Evolutionary conservation across 768 basidiomycete species (phyloP), one percentile per base, ranked within the genome.

Genomic region (Lactarius trivialis): DNA sequence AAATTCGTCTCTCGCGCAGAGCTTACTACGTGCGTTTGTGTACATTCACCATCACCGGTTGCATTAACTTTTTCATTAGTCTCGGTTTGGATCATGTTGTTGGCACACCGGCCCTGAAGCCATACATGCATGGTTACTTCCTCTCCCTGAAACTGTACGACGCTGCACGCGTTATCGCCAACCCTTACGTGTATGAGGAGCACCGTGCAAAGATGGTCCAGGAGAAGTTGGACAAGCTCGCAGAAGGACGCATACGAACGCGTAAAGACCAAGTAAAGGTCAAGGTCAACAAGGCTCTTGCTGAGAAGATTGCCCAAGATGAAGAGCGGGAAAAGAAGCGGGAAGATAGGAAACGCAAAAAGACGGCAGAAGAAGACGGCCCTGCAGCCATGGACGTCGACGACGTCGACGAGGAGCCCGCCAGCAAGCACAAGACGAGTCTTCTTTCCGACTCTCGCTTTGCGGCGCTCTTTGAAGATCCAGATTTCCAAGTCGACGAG

Each of bases 111-210:
- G 85, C 90, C 19, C 90, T 98, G 79, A 96, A 96, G 74, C 97
- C 97, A 4, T 99, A 98, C 76, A 98, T 99, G 96, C 97, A 99
- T 74, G 97, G 97, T 48, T 98, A 95, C 83, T 98, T 99, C 78
- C 75, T 98, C 65, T 91, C 94, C 5, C 85, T 98, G 75, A 92
- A 93, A 70, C 83, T 98, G 6, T 98, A 98, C 77, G 92, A 95
- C 68, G 89, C 95, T 55, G 97, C 97, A 2, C 87, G 95, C 34
- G 82, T 96, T 66, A 94, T 98, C 67, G 88, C 93, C 60, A 98
- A 98, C 76, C 97, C 97, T 2, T 95, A 93, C 72, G 93, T 88
- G 11, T 98, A 98, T 73, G 86, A 86, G 43, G 97, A 99, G 70
- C 87, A 98, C 73, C 88, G 93, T 65, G 93, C 96, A 73, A 88